Percentiles rank a stretch among this genome's conserved stretches.
phyloP scores from a whole-genome alignment of 768 basidiomycete genomes.

The Porpolomopsis calyptriformis region DNA sequence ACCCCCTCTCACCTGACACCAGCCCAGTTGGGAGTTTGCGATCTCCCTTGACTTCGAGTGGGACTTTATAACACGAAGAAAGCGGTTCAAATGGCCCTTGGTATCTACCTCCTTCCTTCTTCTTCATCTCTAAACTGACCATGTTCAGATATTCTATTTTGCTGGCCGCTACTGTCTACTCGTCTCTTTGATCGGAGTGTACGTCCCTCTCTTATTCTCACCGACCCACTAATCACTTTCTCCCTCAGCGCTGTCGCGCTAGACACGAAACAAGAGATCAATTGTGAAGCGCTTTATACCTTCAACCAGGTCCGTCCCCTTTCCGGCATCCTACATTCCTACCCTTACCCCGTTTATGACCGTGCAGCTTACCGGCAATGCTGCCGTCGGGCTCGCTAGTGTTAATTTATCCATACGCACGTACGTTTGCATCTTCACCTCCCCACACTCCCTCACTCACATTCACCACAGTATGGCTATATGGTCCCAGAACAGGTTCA shows the following conservation, averaged over 20 bases:
- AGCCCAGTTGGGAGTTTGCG: slow-evolving; percentile 52
- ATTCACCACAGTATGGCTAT: slow-evolving; percentile 37
- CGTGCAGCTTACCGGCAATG: slow-evolving; percentile 29
- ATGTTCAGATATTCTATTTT: slow-evolving; percentile 67
- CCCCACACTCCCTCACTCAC: background rate
- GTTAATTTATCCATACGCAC: slow-evolving; percentile 42
- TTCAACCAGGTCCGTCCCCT: slow-evolving; percentile 41
- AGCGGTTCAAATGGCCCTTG: slow-evolving; percentile 57
- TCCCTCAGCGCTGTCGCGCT: slow-evolving; percentile 39
- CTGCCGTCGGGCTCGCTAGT: slow-evolving; percentile 38
- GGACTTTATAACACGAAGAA: slow-evolving; percentile 46
- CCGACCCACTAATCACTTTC: background rate
- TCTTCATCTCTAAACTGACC: background rate
- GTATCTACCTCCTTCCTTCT: slow-evolving; percentile 23
- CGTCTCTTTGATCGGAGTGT: slow-evolving; percentile 62
- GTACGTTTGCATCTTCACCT: slow-evolving; percentile 20
- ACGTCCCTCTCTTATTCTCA: slow-evolving; percentile 17
- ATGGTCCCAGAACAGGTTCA: slow-evolving; percentile 48
- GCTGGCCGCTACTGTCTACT: slow-evolving; percentile 55
- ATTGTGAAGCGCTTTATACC: slow-evolving; percentile 54
- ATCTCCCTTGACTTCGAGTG: slow-evolving; percentile 52
- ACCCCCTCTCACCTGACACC: background rate
- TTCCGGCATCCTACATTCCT: background rate
- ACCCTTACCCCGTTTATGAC: background rate
- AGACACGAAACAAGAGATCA: slow-evolving; percentile 34